Base-by-base conservation (phyloP, 306 rosid species). In the Citrullus colocynthis region DNA sequence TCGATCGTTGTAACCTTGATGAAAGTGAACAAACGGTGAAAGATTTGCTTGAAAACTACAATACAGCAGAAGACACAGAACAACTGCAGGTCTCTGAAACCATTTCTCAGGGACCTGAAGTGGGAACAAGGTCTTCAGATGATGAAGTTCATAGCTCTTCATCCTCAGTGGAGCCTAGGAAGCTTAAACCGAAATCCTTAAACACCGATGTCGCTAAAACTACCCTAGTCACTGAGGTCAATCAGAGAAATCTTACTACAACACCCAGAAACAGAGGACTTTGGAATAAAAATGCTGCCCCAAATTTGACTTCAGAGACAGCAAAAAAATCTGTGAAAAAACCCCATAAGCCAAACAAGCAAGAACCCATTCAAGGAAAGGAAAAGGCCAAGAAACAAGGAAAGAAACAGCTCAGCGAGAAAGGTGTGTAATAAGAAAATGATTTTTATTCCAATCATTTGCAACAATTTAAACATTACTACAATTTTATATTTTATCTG, bases 131-230 rank as follows among this genome's bases (percentile, higher is more conserved):
- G 60, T 90, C 96, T 75, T 88, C 94, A 55, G 96, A 88, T 80
- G 97, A 90, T 71, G 97, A 89, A 56, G 86, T 85, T 44, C 93
- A 78, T 74, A 86, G 86, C 86, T 81, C 89, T 62, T 79, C 89
- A 55, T 83, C 91, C 20, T 65, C 87, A 17, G 77, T 82, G 76
- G 88, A 74, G 58, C 54, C 80, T 77, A 82, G 80, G 78, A 87
- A 87, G 75, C 85, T 83, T 76, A 89, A 86, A 75, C 91, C 97
- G 5, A 87, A 86, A 81, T 82, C 83, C 49, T 80, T 81, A 59
- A 86, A 85, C 80, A 67, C 87, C 37, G 90, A 84, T 41, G 80
- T 83, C 48, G 63, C 89, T 77, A 87, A 78, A 85, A 71, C 86
- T 74, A 77, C 90, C 82, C 79, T 74, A 24, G 84, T 76, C 37